A percentile compares a stretch with the other conserved stretches of the same genome.
Conservation (phyloP, 2,329 filamentous ascomycete genomes). For the Stylonectria norvegica region DNA sequence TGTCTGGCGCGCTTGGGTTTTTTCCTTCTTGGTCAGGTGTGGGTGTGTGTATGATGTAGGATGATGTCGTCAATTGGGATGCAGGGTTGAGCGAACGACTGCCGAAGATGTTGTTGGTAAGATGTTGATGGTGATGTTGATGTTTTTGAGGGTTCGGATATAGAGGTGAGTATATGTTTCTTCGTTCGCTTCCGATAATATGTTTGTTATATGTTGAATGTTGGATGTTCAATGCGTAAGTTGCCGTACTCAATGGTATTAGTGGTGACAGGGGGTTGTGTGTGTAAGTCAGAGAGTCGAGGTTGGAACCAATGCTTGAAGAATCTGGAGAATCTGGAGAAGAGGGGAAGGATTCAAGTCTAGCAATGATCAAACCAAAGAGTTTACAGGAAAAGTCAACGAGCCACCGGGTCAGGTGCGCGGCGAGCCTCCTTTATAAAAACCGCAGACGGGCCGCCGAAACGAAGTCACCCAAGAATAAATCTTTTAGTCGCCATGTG, state of each 20-base stretch:
- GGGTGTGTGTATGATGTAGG: neutral
- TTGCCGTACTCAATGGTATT: too few species aligned
- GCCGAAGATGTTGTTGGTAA: too few species aligned
- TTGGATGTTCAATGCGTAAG: too few species aligned
- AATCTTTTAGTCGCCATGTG: conserved; percentile 21
- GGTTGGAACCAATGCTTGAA: too few species aligned
- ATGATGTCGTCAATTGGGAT: neutral
- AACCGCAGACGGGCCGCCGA: neutral
- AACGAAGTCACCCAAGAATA: conserved; percentile 20
- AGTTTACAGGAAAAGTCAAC: neutral
- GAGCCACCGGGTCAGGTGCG: neutral
- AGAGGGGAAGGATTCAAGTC: too few species aligned
- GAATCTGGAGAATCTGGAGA: too few species aligned
- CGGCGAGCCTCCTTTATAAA: neutral
- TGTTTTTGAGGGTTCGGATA: too few species aligned
- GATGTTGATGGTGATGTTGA: too few species aligned
- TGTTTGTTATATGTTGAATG: too few species aligned
- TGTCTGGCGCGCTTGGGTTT: neutral
- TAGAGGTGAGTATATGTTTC: too few species aligned
- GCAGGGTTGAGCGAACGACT: neutral
- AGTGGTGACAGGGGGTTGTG: too few species aligned
- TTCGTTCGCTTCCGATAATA: too few species aligned
- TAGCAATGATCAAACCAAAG: neutral
- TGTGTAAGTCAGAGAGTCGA: neutral
- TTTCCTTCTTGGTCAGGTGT: neutral